Conservation (phyloP, 257 asterid genomes). For the Prunella vulgaris region DNA sequence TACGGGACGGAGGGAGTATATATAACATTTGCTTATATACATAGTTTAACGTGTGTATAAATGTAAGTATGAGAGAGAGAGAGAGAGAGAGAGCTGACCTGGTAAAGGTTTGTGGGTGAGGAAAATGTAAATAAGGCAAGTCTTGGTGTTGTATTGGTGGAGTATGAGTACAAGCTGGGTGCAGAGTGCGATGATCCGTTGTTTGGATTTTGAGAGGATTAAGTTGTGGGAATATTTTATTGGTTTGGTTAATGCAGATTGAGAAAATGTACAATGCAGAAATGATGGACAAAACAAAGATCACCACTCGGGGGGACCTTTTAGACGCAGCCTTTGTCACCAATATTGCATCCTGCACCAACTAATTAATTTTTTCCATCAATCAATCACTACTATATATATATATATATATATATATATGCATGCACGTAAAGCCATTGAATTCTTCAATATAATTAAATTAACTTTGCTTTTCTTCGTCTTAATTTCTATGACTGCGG, state of each 20-base stretch:
- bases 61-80: no score
- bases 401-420: no score
- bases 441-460: no score
- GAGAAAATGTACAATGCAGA: slow-evolving; percentile 55
- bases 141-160: slow-evolving; percentile 27
- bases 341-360: slow-evolving; percentile 42
- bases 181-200: slow-evolving; percentile 23
- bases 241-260: slow-evolving; percentile 41
- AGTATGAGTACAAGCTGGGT: slow-evolving; percentile 36
- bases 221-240: slow-evolving; percentile 20
- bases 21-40: no score
- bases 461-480: background rate
- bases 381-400: background rate
- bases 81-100: slow-evolving; percentile 36
- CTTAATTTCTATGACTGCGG: background rate
- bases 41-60: no score
- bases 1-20: no score
- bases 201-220: slow-evolving; percentile 26
- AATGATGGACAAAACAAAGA: slow-evolving; percentile 38
- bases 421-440: no score
- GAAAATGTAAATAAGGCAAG: slow-evolving; percentile 55
- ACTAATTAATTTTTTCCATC: background rate
- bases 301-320: slow-evolving; percentile 54
- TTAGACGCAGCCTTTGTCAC: slow-evolving; percentile 37
- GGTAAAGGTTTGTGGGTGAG: slow-evolving; percentile 53